A percentile compares a stretch with the other conserved stretches of the same genome.
phyloP scores from a whole-genome alignment of 2,329 filamentous ascomycete species.

The Gaeumannomyces sp. region DNA sequence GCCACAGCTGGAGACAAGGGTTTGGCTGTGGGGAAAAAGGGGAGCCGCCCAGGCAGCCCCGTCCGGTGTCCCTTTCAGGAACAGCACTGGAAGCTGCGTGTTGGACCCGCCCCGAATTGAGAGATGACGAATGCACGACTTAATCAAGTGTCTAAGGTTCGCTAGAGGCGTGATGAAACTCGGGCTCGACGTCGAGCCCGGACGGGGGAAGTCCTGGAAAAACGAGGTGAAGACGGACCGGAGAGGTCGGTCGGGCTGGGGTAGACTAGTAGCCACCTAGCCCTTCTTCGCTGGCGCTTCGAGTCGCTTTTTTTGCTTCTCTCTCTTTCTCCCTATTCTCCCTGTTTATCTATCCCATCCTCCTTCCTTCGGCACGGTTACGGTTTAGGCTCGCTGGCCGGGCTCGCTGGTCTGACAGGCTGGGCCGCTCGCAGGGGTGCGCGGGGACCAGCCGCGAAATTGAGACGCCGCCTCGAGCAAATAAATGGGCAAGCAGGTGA shows the following conservation, averaged over 20 bases:
- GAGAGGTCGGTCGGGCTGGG: no score
- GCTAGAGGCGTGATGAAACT: background rate
- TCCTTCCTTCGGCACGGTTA: background rate
- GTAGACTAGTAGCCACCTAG: no score
- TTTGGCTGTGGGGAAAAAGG: background rate
- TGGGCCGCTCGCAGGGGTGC: background rate
- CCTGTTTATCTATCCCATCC: no score
- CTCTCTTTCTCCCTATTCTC: background rate
- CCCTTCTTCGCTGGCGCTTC: no score
- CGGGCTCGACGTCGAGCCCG: background rate
- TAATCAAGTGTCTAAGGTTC: background rate
- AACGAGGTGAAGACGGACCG: no score
- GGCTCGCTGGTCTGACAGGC: background rate
- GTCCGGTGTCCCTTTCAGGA: background rate
- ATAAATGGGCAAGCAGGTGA: background rate
- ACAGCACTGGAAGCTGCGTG: background rate
- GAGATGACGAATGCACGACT: background rate
- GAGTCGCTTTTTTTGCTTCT: no score
- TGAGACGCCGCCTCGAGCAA: background rate
- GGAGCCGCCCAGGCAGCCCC: no score
- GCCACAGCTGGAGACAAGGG: background rate
- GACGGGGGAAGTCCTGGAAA: background rate
- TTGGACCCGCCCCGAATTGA: background rate
- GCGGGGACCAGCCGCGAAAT: background rate
- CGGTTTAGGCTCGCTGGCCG: background rate